phyloP scores from a whole-genome alignment of 108 stramenopile species.

The Aurantiochytrium sp. region DNA sequence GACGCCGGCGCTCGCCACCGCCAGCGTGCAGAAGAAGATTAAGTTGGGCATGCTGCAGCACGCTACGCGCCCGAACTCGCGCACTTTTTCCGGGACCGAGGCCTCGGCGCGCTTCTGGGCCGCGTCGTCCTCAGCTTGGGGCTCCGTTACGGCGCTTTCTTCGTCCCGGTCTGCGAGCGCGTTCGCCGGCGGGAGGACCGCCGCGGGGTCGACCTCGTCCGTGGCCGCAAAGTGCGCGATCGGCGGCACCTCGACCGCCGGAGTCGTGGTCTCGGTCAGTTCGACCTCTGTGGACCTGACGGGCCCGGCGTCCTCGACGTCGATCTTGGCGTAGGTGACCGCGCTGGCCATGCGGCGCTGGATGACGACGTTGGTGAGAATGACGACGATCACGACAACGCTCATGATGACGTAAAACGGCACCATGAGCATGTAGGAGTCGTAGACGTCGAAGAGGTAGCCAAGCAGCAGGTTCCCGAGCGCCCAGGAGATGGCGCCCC shows the following conservation, averaged over 20 bases:
- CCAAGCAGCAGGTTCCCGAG: neutral
- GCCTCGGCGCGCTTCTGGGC: no score
- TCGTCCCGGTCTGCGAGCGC: neutral
- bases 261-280: no score
- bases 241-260: no score
- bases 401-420: neutral
- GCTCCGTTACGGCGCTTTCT: neutral
- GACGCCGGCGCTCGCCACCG: neutral
- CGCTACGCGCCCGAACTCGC: neutral
- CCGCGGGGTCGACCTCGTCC: neutral
- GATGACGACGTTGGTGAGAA: neutral
- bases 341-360: neutral
- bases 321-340: neutral
- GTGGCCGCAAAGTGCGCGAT: neutral
- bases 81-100: neutral
- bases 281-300: neutral
- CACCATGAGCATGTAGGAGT: neutral
- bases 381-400: neutral
- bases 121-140: neutral
- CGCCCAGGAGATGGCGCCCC: conserved; percentile 1
- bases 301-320: no score
- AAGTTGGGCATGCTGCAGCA: neutral
- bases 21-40: neutral
- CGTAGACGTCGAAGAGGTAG: neutral
- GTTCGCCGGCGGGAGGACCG: neutral